These are phyloP conservation scores for Paracoccidioides brasiliensis DNA, from an alignment of 2,329 filamentous ascomycete genomes.

Conservation along the genomic window DNA sequence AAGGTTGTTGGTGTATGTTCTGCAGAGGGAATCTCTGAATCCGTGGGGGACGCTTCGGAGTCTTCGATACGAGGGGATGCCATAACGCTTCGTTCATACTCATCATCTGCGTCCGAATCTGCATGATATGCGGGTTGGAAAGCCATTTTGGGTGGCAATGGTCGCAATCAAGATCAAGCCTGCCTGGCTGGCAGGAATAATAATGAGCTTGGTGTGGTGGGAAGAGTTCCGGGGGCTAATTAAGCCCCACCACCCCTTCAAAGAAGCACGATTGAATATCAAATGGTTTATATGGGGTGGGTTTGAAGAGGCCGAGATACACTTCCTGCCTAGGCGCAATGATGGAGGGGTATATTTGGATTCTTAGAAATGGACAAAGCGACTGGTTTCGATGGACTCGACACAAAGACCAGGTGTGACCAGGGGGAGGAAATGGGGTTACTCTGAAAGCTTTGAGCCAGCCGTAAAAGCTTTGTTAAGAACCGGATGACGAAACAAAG, in stretches of 20 bases:
- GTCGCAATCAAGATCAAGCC: not conserved
- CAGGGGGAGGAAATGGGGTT: not conserved
- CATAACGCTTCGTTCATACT: slow-evolving; percentile 49
- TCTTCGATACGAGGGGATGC: slow-evolving; percentile 45
- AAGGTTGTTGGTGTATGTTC: slow-evolving; percentile 53
- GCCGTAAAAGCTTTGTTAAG: not conserved
- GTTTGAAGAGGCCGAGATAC: not conserved
- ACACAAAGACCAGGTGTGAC: not conserved
- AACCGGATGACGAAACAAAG: not conserved
- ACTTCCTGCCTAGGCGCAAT: not conserved
- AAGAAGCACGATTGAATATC: not conserved
- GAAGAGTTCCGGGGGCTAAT: not conserved
- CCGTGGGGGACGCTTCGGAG: slow-evolving; percentile 44
- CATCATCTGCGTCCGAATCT: slow-evolving; percentile 53
- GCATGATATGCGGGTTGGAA: slow-evolving; percentile 43
- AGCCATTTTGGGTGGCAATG: slow-evolving; percentile 22
- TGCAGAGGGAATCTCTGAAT: slow-evolving; percentile 45
- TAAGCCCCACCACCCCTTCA: slow-evolving; percentile 2
- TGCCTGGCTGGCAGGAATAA: not conserved
- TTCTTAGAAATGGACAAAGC: not conserved
- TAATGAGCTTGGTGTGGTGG: too few species aligned
- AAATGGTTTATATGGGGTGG: not conserved
- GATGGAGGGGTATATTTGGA: not conserved
- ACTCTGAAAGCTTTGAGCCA: not conserved
- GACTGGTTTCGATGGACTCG: not conserved